Evolutionary conservation across 164 flowering plant genomes (phyloP).

Genomic region (Hamamelis virginiana): DNA sequence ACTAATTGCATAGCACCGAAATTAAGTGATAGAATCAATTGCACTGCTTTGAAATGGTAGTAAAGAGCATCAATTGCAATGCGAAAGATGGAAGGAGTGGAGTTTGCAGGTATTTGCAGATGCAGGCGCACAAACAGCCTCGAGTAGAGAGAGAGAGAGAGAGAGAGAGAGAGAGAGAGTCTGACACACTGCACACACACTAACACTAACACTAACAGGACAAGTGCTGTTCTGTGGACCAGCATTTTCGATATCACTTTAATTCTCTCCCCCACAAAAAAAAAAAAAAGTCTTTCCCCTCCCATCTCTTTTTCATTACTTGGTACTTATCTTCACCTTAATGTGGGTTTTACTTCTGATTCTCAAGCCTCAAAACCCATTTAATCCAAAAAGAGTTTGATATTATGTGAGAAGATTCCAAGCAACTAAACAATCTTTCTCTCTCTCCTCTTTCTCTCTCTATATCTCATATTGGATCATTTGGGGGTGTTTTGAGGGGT

Average conservation of each 20-base stretch:
- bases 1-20: background rate
- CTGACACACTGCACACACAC: slow-evolving; percentile 17
- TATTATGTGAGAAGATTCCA: slow-evolving; percentile 21
- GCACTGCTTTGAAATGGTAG: background rate
- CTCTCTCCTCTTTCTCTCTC: background rate
- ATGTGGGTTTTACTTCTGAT: background rate
- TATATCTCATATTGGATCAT: background rate
- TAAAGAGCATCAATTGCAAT: slow-evolving; percentile 12
- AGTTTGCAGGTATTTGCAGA: slow-evolving; percentile 19
- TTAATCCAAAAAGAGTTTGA: background rate
- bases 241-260: slow-evolving; percentile 26
- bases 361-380: no score
- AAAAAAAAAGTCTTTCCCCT: background rate
- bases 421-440: slow-evolving; percentile 9
- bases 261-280: slow-evolving; percentile 8
- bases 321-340: background rate
- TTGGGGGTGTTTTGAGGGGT: background rate
- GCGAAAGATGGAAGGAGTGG: slow-evolving; percentile 14
- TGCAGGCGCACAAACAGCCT: slow-evolving; percentile 31
- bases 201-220: slow-evolving; percentile 15
- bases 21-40: background rate
- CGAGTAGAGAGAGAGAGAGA: slow-evolving; percentile 14
- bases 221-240: slow-evolving; percentile 33
- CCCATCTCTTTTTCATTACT: background rate
- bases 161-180: slow-evolving; percentile 23